Evolutionary conservation across 2,329 filamentous ascomycete species (phyloP), one percentile per base, ranked within the genome.

Genomic region (Scorias spongiosa): DNA sequence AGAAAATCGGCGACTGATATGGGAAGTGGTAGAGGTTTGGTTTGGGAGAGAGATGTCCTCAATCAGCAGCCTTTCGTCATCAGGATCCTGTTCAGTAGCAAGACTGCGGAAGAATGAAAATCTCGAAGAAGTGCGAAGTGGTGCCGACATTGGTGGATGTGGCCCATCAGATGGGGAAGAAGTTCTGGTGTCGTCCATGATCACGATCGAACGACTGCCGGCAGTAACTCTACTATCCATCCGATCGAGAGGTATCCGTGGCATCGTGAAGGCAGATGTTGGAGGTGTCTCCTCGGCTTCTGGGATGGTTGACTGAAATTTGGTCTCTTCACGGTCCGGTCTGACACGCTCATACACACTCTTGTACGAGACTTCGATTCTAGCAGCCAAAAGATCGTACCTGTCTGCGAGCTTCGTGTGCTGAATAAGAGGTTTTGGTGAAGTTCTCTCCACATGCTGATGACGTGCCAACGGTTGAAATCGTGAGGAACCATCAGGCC

Each of bases 201-300:
- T 93, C 44, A 94, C 73, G 51, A 94, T 93, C 0, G 86, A 93
- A 57, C 88, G 81, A 67, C 85, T 93, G n/a, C 85, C 84, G 10
- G 72, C 71, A 0, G 86, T 91, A 39, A 89, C 75, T 44, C 68
- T 68, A 49, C 73, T 77, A 42, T 67, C 56, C 30, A 63, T 58
- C 11, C 56, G 48, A 17, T 52, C 46, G 51, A 29, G 54, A 46
- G 32, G 32, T 12, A 9, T 15, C 5, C 12, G 32, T 15, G 15
- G 9, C 15, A 36, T 12, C 4, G 32, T 12, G 32, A 9, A 36
- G 32, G 32, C 9, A 4, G 15, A 12, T 5, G 15, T 15, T 9
- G 4, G 32, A 5, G 32, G 32, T 5, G 32, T 36, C 32, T 36
- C 32, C 15, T 36, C 32, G 15, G 32, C 32, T 15, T 36, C 32